Evolutionary conservation across 331 rosid species (phyloP).

Genomic region (Saraca asoca): DNA sequence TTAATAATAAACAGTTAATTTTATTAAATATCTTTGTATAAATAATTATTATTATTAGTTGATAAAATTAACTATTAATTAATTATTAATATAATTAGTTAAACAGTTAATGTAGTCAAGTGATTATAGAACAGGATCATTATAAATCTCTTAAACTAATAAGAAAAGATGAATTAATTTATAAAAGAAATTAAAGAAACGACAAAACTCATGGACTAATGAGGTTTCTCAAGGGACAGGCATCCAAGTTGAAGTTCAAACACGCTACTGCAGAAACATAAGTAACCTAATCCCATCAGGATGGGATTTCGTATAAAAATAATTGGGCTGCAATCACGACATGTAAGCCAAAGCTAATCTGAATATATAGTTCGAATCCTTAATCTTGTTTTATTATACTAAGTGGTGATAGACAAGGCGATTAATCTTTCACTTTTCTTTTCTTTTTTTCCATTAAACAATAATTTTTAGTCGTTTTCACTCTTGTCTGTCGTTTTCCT

Average conservation of each 20-base stretch:
- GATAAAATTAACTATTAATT: too few relatives aligned
- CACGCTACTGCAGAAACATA: not conserved
- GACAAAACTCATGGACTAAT: not conserved
- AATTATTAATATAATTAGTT: too few relatives aligned
- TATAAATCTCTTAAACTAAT: not conserved
- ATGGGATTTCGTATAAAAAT: not conserved
- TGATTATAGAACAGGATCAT: not conserved
- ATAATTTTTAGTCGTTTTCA: too few relatives aligned
- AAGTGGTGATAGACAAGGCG: not conserved
- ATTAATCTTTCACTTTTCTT: constrained; percentile 5
- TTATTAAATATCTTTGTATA: too few relatives aligned
- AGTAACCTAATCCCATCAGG: not conserved
- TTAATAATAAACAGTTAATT: too few relatives aligned
- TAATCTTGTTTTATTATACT: not conserved
- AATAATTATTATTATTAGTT: too few relatives aligned
- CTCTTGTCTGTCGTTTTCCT: too few relatives aligned
- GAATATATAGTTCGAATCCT: constrained; percentile 3
- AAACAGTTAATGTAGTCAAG: too few relatives aligned
- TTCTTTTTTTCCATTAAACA: not conserved
- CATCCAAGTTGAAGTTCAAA: constrained; percentile 24
- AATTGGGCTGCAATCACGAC: not conserved
- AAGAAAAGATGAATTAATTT: too few relatives aligned
- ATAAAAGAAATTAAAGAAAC: too few relatives aligned
- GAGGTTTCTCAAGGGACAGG: constrained; percentile 19
- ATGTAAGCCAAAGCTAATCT: not conserved